Evolutionary conservation across 768 basidiomycete species (phyloP).

Genomic region (Russula earlei): DNA sequence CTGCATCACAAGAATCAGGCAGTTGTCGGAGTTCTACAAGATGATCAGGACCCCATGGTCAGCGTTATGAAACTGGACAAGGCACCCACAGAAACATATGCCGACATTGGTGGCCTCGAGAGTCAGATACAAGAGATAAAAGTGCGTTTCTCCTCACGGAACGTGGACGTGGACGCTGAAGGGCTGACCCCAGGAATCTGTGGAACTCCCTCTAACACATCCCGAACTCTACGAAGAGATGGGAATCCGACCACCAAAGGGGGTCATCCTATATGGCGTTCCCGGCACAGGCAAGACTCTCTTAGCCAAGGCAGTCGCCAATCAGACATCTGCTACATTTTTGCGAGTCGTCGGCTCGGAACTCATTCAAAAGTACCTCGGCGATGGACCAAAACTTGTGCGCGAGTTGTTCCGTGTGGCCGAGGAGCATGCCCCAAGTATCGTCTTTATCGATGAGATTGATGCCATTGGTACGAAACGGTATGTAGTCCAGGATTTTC

Average conservation of each 20-base stretch:
- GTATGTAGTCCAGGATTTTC: slow-evolving; percentile 33
- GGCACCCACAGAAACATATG: slow-evolving; percentile 97
- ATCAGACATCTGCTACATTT: slow-evolving; percentile 97
- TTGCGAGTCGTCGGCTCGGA: slow-evolving; percentile 95
- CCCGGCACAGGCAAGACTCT: slow-evolving; percentile 98
- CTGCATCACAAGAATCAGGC: slow-evolving; percentile 94
- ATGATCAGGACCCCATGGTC: slow-evolving; percentile 92
- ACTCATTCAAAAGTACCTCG: slow-evolving; percentile 98
- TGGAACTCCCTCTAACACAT: slow-evolving; percentile 94
- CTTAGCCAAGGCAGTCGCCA: slow-evolving; percentile 94
- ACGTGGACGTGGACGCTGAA: neutral
- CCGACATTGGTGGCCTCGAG: slow-evolving; percentile 96
- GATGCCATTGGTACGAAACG: slow-evolving; percentile 91
- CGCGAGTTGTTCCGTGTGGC: slow-evolving; percentile 95
- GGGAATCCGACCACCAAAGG: slow-evolving; percentile 99
- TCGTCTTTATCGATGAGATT: slow-evolving; percentile 99
- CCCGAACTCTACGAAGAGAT: slow-evolving; percentile 99
- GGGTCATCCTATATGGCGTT: slow-evolving; percentile 97
- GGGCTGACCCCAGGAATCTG: slow-evolving; percentile 67
- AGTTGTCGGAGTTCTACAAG: slow-evolving; percentile 90
- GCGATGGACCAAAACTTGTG: slow-evolving; percentile 96
- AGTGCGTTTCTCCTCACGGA: slow-evolving; percentile 32
- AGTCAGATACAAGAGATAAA: slow-evolving; percentile 99
- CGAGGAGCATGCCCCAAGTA: slow-evolving; percentile 96
- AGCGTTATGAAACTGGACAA: slow-evolving; percentile 99